A percentile compares a stretch with the other conserved stretches of the same genome.
These are phyloP conservation scores for Wickerhamomyces sydowiorum DNA, from an alignment of 805 yeast species.

Conservation along the genomic window DNA sequence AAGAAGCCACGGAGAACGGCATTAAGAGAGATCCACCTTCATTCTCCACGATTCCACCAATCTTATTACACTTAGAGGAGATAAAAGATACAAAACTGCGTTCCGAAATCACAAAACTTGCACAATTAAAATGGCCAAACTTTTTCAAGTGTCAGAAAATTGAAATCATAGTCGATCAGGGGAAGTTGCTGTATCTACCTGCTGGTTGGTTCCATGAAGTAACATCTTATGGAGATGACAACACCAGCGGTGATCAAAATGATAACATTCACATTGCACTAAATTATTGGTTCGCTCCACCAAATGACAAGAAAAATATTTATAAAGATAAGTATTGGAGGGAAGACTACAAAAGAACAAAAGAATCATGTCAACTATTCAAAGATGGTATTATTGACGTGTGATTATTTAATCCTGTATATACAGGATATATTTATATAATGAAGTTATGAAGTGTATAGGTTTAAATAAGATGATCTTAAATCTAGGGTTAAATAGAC, in stretches of 20 bases:
- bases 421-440: too few relatives aligned
- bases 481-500: too few relatives aligned
- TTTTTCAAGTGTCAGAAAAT: conserved; percentile 36
- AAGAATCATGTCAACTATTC: conserved; percentile 23
- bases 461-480: too few relatives aligned
- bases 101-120: conserved; percentile 27
- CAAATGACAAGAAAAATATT: conserved; percentile 32
- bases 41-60: conserved; percentile 59
- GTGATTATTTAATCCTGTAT: too few relatives aligned
- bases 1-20: conserved; percentile 11
- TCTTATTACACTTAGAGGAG: conserved; percentile 54
- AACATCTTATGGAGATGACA: conserved; percentile 44
- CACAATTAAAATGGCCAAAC: conserved; percentile 42
- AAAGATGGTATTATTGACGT: background rate
- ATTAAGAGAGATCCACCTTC: conserved; percentile 56
- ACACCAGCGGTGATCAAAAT: conserved; percentile 10
- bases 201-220: conserved; percentile 86
- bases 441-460: background rate
- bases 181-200: conserved; percentile 66
- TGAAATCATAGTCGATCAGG: conserved; percentile 47
- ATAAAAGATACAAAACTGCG: conserved; percentile 27
- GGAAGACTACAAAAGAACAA: conserved; percentile 43
- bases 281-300: conserved; percentile 75
- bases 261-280: conserved; percentile 48
- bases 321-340: conserved; percentile 51